Percentiles rank a stretch among this genome's conserved stretches.
Evolutionary conservation across 2,329 filamentous ascomycete genomes (phyloP).

Genomic region (Cladobotryum mycophilum): DNA sequence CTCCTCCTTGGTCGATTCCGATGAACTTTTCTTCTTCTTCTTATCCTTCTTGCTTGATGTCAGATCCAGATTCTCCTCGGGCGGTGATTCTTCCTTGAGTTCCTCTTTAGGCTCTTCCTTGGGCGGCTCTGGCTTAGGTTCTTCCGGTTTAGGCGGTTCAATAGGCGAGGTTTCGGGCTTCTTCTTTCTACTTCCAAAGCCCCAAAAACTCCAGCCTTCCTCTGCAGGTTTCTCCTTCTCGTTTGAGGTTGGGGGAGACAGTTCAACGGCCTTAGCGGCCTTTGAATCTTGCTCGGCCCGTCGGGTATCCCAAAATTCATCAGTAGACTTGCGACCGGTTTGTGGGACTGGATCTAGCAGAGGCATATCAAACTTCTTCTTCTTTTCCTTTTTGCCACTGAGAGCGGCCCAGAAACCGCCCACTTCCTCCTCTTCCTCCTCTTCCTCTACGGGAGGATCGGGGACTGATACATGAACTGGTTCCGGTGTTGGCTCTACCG

Average conservation of each 20-base stretch:
- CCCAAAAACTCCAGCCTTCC: slow-evolving; percentile 23
- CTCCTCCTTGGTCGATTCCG: slow-evolving; percentile 16
- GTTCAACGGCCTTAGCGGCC: background rate
- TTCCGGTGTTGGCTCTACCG: slow-evolving; percentile 12
- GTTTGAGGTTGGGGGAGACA: background rate
- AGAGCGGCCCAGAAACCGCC: slow-evolving; percentile 22
- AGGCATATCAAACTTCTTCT: background rate
- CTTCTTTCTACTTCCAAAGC: slow-evolving; percentile 14
- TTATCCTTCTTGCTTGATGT: slow-evolving; percentile 5
- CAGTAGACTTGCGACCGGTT: slow-evolving; percentile 9
- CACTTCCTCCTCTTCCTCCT: slow-evolving; percentile 17
- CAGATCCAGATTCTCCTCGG: background rate
- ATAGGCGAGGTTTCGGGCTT: slow-evolving; percentile 2
- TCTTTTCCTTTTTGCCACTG: slow-evolving; percentile 11
- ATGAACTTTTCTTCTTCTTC: slow-evolving; percentile 20
- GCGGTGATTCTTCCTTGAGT: background rate
- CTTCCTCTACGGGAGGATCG: slow-evolving; percentile 5
- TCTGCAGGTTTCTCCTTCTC: slow-evolving; percentile 17
- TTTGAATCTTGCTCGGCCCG: background rate
- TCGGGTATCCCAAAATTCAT: slow-evolving; percentile 15
- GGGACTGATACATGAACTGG: slow-evolving; percentile 16
- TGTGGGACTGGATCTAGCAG: background rate
- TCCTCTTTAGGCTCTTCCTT: slow-evolving; percentile 1
- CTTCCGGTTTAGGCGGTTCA: background rate
- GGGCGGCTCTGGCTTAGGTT: background rate